Evolutionary conservation across 2,329 filamentous ascomycete species (phyloP), one percentile per base, ranked within the genome.

Genomic region (Talaromyces funiculosus): DNA sequence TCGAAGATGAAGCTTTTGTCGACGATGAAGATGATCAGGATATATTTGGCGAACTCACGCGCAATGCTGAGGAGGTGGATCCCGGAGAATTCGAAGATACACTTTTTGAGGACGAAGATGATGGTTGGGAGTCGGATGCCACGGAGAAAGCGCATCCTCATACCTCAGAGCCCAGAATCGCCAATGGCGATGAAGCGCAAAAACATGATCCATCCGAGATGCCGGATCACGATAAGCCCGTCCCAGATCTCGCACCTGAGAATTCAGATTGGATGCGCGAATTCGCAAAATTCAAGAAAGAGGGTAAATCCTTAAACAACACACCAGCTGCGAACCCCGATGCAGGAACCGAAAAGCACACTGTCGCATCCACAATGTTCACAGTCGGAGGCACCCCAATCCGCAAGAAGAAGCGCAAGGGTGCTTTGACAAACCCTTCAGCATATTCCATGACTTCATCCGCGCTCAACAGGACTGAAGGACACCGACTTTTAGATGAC

Each of bases 1-100:
- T 99, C 31, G 94, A 99, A 53, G 94, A 99, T 69, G 94, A 99
- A 24, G 93, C 89, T 2, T 99, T 91, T 71, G 92, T 99, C 1
- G 93, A 90, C 53, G 83, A 90, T 6, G 85, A 93, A 37, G 82
- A 84, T 29, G 86, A 87, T 24, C 90, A 94, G n/a, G 90, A 94
- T 59, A 77, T 97, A 56, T 97, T 99, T 74, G 85, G 84, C 47
- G 77, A 87, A 65, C 77, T 96, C 47, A 90, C 20, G 79, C 83
- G 68, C 86, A 89, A 83, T 33, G 74, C 71, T n/a, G 74, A 78
- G 63, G 92, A 96, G 73, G 77, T 95, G 18, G 87, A 91, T n/a
- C 81, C 86, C 33, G 83, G 86, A 49, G 91, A 95, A 64, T 97
- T 93, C 73, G 88, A 94, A 43, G 84, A 84, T 60, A 78, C 80